Evolutionary conservation across 495 filamentous ascomycete species (phyloP).

Genomic region (Daldinia concentrica): DNA sequence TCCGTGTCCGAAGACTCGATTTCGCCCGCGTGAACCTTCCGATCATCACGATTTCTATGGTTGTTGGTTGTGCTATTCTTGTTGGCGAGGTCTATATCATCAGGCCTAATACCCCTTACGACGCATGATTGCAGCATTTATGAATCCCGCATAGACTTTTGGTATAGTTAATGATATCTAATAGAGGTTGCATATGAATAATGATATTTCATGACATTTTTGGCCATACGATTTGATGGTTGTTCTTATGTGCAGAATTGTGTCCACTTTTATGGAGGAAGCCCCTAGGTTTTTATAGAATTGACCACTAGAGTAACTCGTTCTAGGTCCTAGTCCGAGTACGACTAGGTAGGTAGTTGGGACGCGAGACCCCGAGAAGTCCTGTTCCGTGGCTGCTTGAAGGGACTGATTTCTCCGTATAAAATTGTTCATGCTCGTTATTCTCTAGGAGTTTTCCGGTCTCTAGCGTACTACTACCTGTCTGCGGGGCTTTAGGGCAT

Average conservation of each 20-base stretch:
- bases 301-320: background rate
- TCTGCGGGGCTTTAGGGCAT: too few relatives aligned
- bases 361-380: too few relatives aligned
- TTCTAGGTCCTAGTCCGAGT: too few relatives aligned
- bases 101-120: constrained; percentile 43
- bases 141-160: constrained; percentile 19
- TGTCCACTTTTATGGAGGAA: background rate
- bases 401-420: too few relatives aligned
- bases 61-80: constrained; percentile 65
- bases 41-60: constrained; percentile 73
- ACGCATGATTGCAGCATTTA: constrained; percentile 13
- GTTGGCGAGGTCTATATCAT: constrained; percentile 67
- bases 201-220: constrained; percentile 18
- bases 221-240: background rate
- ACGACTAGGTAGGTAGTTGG: too few relatives aligned
- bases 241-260: background rate
- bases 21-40: constrained; percentile 72
- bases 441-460: too few relatives aligned
- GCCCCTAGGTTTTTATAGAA: background rate
- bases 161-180: constrained; percentile 21
- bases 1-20: constrained; percentile 63
- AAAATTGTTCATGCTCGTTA: too few relatives aligned
- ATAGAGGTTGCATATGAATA: constrained; percentile 19
- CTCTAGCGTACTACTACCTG: too few relatives aligned
- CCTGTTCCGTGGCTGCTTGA: too few relatives aligned